These are phyloP conservation scores for Albizia julibrissin DNA, from an alignment of 306 rosid genomes.

Conservation along the genomic window DNA sequence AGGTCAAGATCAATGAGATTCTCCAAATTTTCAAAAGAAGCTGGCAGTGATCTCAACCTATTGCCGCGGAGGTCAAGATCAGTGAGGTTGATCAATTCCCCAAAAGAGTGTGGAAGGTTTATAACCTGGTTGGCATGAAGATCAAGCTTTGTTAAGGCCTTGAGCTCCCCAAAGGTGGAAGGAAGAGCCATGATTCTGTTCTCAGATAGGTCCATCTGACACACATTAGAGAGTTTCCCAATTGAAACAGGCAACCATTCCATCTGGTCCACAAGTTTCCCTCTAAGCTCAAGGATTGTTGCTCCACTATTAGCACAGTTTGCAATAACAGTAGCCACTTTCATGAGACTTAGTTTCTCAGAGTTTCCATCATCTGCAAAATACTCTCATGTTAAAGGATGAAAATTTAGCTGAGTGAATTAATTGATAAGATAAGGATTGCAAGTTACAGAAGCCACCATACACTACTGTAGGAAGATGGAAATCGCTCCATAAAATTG, in stretches of 20 bases:
- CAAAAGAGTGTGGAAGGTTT: conserved; percentile 85
- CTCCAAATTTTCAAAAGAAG: conserved; percentile 63
- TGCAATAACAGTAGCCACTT: conserved; percentile 85
- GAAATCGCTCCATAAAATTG: neutral
- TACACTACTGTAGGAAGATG: neutral
- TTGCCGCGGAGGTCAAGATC: conserved; percentile 81
- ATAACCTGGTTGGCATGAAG: conserved; percentile 85
- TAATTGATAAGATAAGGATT: neutral
- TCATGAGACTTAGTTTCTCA: conserved; percentile 76
- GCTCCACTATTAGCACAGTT: conserved; percentile 59
- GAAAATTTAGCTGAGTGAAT: conserved; percentile 1
- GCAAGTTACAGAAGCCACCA: conserved; percentile 1
- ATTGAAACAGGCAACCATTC: conserved; percentile 90
- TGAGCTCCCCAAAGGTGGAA: conserved; percentile 61
- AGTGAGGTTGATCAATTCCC: conserved; percentile 70
- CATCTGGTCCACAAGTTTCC: conserved; percentile 74
- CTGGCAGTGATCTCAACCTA: conserved; percentile 73
- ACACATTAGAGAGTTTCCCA: conserved; percentile 70
- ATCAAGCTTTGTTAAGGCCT: conserved; percentile 73
- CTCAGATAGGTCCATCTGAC: conserved; percentile 75
- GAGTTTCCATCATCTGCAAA: conserved; percentile 53
- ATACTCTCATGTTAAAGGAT: conserved; percentile 22
- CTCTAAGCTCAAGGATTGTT: conserved; percentile 67
- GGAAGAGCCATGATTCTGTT: conserved; percentile 92
- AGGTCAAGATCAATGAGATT: conserved; percentile 72